phyloP scores from a whole-genome alignment of 192 early-diverging fungal genomes.

The Nowakowskiella sp. region DNA sequence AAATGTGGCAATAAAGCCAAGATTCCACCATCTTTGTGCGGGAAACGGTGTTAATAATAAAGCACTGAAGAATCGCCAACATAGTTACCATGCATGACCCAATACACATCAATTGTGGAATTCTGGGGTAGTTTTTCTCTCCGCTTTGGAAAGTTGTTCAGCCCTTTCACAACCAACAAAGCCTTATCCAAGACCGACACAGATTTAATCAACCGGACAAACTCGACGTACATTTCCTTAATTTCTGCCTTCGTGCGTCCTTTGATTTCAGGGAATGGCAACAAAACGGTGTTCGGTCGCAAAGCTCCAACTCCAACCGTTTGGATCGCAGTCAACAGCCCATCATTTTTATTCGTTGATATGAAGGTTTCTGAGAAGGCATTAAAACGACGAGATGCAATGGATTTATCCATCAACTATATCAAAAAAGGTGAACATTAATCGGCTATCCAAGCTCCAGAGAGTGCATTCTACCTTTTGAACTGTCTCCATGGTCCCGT shows the following conservation, averaged over 20 bases:
- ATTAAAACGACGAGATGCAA: too few species aligned
- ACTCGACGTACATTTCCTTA: too few species aligned
- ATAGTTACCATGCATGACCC: constrained; percentile 9
- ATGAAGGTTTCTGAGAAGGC: constrained; percentile 15
- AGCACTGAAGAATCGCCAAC: too few species aligned
- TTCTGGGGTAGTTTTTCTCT: background rate
- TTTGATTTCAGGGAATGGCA: constrained; percentile 1
- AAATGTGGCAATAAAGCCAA: constrained; percentile 17
- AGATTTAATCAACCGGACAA: constrained; percentile 2
- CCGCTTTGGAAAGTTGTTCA: background rate
- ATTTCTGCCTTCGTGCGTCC: too few species aligned
- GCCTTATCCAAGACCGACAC: constrained; percentile 15
- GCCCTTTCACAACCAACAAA: constrained; percentile 15
- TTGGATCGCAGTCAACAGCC: constrained; percentile 13
- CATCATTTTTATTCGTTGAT: constrained; percentile 1
- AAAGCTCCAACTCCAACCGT: constrained; percentile 13
- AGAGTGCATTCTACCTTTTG: too few species aligned
- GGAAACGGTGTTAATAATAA: too few species aligned
- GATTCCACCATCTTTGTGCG: constrained; percentile 24
- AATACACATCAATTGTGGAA: background rate
- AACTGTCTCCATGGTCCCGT: too few species aligned
- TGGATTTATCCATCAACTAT: too few species aligned
- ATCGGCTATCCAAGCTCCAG: too few species aligned
- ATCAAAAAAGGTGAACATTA: too few species aligned
- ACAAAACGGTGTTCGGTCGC: constrained; percentile 19